Base-by-base conservation (phyloP, 1,284 basidiomycete species). In the Moesziomyces aphidis region DNA sequence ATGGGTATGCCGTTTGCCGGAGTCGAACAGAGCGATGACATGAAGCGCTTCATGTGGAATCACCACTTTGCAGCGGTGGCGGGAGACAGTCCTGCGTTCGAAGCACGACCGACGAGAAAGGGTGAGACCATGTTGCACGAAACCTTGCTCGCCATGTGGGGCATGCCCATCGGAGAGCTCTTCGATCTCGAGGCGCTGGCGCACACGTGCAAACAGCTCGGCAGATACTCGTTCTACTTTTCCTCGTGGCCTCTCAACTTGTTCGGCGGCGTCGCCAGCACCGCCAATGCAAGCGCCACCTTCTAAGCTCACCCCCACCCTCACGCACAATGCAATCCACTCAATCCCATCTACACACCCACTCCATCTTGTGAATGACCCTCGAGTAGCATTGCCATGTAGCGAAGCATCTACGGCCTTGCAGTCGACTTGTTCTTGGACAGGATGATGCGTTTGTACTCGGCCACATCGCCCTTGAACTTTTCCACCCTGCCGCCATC, bases 391-490 rank as follows among this genome's bases (percentile, higher is more conserved):
- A 28, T 7, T 28, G 26, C 1, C 26, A 28, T 28, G 6, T 10
- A 34, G 0, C 31, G 31, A 34, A 1, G 13, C 31, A 13, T 19
- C 26, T 48, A 54, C 11, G 52, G 52, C 24, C 26, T 23, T 42
- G 52, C 39, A 9, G 21, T 45, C 19, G 56, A 55, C 69, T 81
- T 80, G 60, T 80, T 80, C 55, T 68, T 76, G 50, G 66, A 66
- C 15, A 83, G 51, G 58, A 81, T 78, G 79, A 88, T 78, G 63
- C 90, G 91, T 91, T 97, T 97, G 88, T 97, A 97, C 47, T 89
- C 90, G 74, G 93, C 89, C 1, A 97, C 95, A 80, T 96, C 93
- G 51, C 95, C 95, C 83, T 87, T 89, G 88, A 95, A 97, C 85
- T 94, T 94, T 63, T 86, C 87, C 22, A 94, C 92, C 1, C 90